Evolutionary conservation across 495 filamentous ascomycete genomes (phyloP).

Genomic region (Alectoria sarmentosa): DNA sequence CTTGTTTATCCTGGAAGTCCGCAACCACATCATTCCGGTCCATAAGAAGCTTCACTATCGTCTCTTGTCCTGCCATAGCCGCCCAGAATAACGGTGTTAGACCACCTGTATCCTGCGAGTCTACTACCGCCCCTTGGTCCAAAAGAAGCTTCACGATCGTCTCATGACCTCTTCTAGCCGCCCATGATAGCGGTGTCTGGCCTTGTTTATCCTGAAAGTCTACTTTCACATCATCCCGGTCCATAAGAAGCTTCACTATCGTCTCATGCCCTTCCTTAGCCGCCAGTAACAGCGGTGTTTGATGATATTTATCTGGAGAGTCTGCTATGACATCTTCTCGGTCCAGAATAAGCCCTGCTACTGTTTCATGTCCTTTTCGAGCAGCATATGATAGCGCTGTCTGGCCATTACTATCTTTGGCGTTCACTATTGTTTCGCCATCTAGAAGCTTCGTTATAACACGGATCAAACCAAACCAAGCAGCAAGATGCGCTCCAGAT

Average conservation of each 20-base stretch:
- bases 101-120: not conserved
- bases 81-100: not conserved
- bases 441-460: slow-evolving; percentile 2
- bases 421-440: slow-evolving; percentile 1
- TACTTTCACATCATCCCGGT: not conserved
- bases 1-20: not conserved
- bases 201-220: not conserved
- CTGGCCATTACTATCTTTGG: slow-evolving; percentile 15
- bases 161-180: not conserved
- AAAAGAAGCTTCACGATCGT: not conserved
- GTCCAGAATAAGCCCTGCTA: not conserved
- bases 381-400: slow-evolving; percentile 11
- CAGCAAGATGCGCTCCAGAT: slow-evolving; percentile 7
- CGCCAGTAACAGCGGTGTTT: not conserved
- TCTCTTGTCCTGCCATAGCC: not conserved
- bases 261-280: not conserved
- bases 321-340: not conserved
- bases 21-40: not conserved
- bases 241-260: not conserved
- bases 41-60: not conserved
- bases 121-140: not conserved
- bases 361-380: not conserved
- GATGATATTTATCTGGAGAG: not conserved
- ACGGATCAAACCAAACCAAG: slow-evolving; percentile 13
- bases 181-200: not conserved